A percentile compares a stretch with the other conserved stretches of the same genome.
These are phyloP conservation scores for Claviceps arundinis DNA, from an alignment of 2,329 filamentous ascomycete species.

Conservation along the genomic window DNA sequence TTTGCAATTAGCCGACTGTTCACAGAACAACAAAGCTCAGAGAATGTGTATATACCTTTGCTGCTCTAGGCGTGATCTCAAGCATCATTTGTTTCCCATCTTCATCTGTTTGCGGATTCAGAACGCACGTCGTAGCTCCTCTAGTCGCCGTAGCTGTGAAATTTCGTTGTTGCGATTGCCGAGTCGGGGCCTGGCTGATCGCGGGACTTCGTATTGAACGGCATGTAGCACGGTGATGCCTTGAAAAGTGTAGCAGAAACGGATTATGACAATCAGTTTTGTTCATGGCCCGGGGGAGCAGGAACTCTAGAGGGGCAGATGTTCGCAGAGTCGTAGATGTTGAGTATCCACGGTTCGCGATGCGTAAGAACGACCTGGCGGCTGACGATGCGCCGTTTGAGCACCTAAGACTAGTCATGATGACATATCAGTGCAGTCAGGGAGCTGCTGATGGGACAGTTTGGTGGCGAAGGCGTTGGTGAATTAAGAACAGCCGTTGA, in stretches of 20 bases:
- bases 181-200: not conserved
- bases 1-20: not conserved
- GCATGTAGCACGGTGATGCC: not conserved
- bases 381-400: constrained; percentile 24
- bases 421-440: not conserved
- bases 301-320: constrained; percentile 23
- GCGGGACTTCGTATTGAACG: not conserved
- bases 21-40: not conserved
- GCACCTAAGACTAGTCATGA: constrained; percentile 23
- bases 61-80: constrained; percentile 72
- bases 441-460: not conserved
- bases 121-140: constrained; percentile 34
- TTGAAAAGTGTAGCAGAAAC: not conserved
- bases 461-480: not conserved
- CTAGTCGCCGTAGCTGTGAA: constrained; percentile 26
- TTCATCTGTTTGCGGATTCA: constrained; percentile 68
- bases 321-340: constrained; percentile 12
- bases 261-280: not conserved
- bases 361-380: constrained; percentile 27
- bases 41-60: constrained; percentile 40
- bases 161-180: constrained; percentile 7
- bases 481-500: not conserved
- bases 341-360: constrained; percentile 23
- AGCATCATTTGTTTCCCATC: constrained; percentile 75
- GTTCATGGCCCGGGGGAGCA: constrained; percentile 21